These are phyloP conservation scores for Medicago truncatula DNA, from an alignment of 306 rosid genomes.

Conservation along the genomic window MtrunA17r5.0-ANR NC_053042.1:30290501-30291000, in stretches of 20 bases:
- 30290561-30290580: conserved; percentile 23
- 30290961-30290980: too few relatives aligned
- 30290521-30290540: conserved; percentile 55
- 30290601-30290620: conserved; percentile 67
- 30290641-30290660: conserved; percentile 49
- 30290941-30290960: too few relatives aligned
- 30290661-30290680: conserved; percentile 60
- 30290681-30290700: conserved; percentile 64
- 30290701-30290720: conserved; percentile 79
- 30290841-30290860: not conserved
- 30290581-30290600: conserved; percentile 61
- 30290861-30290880: not conserved
- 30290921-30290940: not conserved
- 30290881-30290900: not conserved
- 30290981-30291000: not conserved
- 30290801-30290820: not conserved
- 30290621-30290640: conserved; percentile 54
- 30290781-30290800: not conserved
- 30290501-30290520: conserved; percentile 43
- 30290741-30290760: conserved; percentile 39
- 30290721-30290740: conserved; percentile 77
- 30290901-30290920: not conserved
- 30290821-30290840: not conserved
- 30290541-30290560: conserved; percentile 55
- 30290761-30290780: conserved; percentile 21